Evolutionary conservation across 768 basidiomycete species (phyloP).

Genomic region (Infundibulicybe gibba): DNA sequence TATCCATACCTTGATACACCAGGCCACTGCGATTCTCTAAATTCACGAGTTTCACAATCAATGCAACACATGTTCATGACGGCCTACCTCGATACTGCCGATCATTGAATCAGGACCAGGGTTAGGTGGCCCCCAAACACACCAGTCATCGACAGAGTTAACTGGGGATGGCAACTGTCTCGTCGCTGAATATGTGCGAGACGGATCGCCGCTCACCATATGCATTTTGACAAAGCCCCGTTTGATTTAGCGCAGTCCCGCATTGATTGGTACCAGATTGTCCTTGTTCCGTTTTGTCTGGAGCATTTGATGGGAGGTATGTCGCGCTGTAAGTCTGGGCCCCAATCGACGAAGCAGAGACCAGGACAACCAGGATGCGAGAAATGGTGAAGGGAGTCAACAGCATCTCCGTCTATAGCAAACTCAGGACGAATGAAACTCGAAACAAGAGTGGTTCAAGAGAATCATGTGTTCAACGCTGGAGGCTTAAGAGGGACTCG

Average conservation of each 20-base stretch:
- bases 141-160: conserved; percentile 8
- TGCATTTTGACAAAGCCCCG: conserved; percentile 64
- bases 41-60: not conserved
- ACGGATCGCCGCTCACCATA: conserved; percentile 38
- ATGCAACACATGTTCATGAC: not conserved
- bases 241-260: conserved; percentile 49
- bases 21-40: conserved; percentile 17
- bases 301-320: conserved; percentile 45
- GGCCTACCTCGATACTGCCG: not conserved
- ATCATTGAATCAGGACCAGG: not conserved
- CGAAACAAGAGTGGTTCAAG: too few relatives aligned
- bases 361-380: too few relatives aligned
- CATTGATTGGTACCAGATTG: conserved; percentile 68
- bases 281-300: conserved; percentile 48
- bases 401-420: too few relatives aligned
- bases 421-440: too few relatives aligned
- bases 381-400: too few relatives aligned
- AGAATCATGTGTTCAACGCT: too few relatives aligned
- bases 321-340: conserved; percentile 37
- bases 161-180: conserved; percentile 1
- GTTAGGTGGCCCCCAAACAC: not conserved
- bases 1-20: conserved; percentile 28
- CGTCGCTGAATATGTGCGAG: not conserved
- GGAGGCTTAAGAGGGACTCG: too few relatives aligned
- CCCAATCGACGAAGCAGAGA: not conserved